These are phyloP conservation scores for Eutrema yunnanense DNA, from an alignment of 345 rosid species.

Conservation along the genomic window DNA sequence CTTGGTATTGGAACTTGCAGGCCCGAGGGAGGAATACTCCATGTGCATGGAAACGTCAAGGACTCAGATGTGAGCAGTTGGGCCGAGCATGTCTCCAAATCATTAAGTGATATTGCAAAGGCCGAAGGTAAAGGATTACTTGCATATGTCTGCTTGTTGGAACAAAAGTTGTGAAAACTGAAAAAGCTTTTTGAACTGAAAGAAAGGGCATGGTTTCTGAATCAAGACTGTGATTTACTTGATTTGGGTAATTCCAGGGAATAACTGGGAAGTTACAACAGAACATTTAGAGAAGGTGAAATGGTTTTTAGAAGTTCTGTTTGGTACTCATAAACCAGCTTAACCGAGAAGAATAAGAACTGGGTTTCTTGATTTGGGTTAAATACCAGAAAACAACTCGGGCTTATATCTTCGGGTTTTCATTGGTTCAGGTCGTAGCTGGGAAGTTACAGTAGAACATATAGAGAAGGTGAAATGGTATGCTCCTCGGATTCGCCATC, in stretches of 20 bases:
- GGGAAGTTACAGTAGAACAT: conserved; percentile 68
- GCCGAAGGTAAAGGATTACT: conserved; percentile 55
- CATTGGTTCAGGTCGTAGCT: conserved; percentile 50
- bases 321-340: not conserved
- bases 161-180: not conserved
- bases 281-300: too few relatives aligned
- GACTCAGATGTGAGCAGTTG: conserved; percentile 62
- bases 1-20: conserved; percentile 39
- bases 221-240: not conserved
- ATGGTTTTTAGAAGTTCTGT: not conserved
- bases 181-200: not conserved
- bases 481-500: conserved; percentile 88
- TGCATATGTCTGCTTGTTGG: not conserved
- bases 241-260: not conserved
- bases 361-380: not conserved
- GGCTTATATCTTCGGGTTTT: not conserved
- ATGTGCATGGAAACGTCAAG: conserved; percentile 84
- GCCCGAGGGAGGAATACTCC: conserved; percentile 74
- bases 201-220: not conserved
- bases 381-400: not conserved
- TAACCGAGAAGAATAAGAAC: not conserved
- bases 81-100: conserved; percentile 46
- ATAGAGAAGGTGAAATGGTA: conserved; percentile 95
- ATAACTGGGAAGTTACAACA: not conserved
- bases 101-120: conserved; percentile 52